phyloP scores from a whole-genome alignment of 2,329 filamentous ascomycete genomes.

The Aspergillus thermomutatus region DNA sequence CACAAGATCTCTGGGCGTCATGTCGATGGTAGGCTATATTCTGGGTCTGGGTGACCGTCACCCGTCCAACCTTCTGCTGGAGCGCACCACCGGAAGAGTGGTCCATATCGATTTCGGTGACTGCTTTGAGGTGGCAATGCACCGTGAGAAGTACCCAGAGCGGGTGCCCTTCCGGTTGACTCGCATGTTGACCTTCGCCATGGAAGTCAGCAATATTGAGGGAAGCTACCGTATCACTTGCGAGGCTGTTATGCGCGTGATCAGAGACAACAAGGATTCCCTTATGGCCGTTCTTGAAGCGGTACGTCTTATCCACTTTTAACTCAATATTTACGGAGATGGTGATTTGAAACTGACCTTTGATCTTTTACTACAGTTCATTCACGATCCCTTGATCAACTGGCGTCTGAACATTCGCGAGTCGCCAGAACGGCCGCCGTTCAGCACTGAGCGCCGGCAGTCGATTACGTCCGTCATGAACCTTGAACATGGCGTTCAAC shows the following conservation, averaged over 20 bases:
- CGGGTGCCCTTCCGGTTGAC: constrained; percentile 96
- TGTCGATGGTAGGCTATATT: constrained; percentile 99
- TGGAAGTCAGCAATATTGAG: constrained; percentile 99
- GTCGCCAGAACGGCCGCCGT: constrained; percentile 57
- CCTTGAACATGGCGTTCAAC: constrained; percentile 51
- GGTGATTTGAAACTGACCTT: constrained; percentile 12
- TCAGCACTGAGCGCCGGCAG: constrained; percentile 59
- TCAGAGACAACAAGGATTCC: constrained; percentile 96
- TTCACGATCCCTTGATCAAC: constrained; percentile 97
- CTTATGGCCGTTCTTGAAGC: constrained; percentile 98
- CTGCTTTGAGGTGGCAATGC: constrained; percentile 99
- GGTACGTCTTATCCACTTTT: constrained; percentile 55
- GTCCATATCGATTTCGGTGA: constrained; percentile 99
- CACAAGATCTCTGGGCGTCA: constrained; percentile 92
- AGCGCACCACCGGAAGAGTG: constrained; percentile 92
- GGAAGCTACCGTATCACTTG: constrained; percentile 97
- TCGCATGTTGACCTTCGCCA: constrained; percentile 97
- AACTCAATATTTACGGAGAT: not conserved
- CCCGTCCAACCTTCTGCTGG: constrained; percentile 96
- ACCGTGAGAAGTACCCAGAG: constrained; percentile 98
- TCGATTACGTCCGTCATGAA: constrained; percentile 54
- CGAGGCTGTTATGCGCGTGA: constrained; percentile 95
- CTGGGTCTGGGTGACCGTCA: constrained; percentile 94
- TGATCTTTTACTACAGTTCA: constrained; percentile 63
- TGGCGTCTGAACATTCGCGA: constrained; percentile 76